Conservation (phyloP, 2,329 filamentous ascomycete species). For the Teratosphaeria nubilosa region DNA sequence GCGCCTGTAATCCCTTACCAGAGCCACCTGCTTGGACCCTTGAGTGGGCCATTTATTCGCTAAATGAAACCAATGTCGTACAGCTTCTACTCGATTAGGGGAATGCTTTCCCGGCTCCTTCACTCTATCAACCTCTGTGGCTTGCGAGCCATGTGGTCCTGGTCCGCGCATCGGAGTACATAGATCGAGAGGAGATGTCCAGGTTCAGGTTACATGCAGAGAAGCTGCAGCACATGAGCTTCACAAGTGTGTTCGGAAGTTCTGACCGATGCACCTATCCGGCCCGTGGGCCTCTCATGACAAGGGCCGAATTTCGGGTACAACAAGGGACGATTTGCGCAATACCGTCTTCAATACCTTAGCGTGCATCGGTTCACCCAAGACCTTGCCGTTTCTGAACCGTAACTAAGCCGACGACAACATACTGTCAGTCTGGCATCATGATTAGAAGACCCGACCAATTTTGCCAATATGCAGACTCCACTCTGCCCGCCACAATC, state of each 20-base stretch:
- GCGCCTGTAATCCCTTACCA: not conserved
- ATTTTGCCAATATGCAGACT: not conserved
- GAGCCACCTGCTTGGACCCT: not conserved
- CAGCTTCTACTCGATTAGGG: too few species aligned
- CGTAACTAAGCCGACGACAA: not conserved
- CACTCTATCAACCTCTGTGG: too few species aligned
- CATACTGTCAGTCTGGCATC: not conserved
- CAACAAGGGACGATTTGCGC: not conserved
- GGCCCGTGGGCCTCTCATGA: not conserved
- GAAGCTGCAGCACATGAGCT: not conserved
- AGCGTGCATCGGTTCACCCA: not conserved
- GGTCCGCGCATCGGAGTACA: not conserved
- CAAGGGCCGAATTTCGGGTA: not conserved
- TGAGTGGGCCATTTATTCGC: not conserved
- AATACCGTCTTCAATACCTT: not conserved
- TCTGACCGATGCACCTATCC: not conserved
- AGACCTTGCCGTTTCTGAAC: not conserved
- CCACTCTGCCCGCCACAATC: not conserved
- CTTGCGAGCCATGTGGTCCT: not conserved
- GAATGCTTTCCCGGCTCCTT: too few species aligned
- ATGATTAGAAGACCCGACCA: not conserved
- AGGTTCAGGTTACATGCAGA: not conserved
- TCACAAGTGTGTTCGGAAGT: not conserved
- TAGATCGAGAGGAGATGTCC: not conserved
- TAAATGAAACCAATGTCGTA: too few species aligned